phyloP scores from a whole-genome alignment of 306 rosid genomes.

The Rosa lucieae region DNA sequence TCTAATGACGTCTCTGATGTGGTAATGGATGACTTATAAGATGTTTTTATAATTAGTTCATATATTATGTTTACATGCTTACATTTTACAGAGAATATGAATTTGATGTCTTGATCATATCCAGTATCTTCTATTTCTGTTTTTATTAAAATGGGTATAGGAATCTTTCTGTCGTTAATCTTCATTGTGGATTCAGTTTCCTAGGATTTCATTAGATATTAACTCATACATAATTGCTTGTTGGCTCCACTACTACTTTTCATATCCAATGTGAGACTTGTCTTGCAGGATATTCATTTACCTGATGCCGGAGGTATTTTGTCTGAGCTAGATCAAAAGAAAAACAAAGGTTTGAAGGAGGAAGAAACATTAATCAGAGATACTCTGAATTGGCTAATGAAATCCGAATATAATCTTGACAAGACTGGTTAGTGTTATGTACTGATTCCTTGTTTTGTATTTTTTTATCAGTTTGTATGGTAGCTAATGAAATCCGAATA shows the following conservation, averaged over 20 bases:
- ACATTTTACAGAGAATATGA: background rate
- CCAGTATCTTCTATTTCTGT: background rate
- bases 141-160: background rate
- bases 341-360: background rate
- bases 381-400: background rate
- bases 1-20: background rate
- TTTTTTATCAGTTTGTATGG: background rate
- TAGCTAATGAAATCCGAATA: background rate
- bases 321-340: background rate
- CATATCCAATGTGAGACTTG: background rate
- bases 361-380: constrained; percentile 9
- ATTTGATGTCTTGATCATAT: background rate
- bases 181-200: background rate
- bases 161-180: background rate
- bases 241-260: background rate
- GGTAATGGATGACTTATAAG: too few relatives aligned
- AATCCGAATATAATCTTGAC: constrained; percentile 15
- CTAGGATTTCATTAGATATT: background rate
- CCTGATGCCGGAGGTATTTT: background rate
- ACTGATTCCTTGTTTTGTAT: background rate
- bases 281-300: constrained; percentile 8
- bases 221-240: background rate
- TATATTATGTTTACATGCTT: background rate
- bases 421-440: constrained; percentile 6
- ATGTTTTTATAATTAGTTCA: background rate